Evolutionary conservation across 2,329 filamentous ascomycete species (phyloP).

Genomic region (Boeremia lycopersici): DNA sequence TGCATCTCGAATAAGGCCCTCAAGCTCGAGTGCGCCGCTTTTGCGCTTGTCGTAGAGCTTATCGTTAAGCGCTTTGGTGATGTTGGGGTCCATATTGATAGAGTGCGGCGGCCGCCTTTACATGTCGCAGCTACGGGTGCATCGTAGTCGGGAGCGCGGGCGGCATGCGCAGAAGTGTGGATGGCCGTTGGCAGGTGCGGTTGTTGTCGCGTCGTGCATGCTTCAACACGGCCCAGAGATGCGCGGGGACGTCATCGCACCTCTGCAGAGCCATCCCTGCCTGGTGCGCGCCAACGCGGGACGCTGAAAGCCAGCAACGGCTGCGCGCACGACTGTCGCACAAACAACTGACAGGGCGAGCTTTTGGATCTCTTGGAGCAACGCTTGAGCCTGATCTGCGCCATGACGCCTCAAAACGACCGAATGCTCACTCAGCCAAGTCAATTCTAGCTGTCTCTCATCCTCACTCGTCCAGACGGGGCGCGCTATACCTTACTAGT

Average conservation of each 20-base stretch:
- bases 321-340: conserved; percentile 3
- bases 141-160: conserved; percentile 3
- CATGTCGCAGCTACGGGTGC: conserved; percentile 29
- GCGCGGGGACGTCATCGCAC: conserved; percentile 14
- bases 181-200: conserved; percentile 12
- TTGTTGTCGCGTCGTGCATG: conserved; percentile 17
- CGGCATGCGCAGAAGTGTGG: conserved; percentile 1
- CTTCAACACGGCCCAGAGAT: conserved; percentile 1
- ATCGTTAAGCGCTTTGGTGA: conserved; percentile 91
- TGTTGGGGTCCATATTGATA: conserved; percentile 77
- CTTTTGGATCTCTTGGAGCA: neutral
- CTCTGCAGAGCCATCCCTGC: conserved; percentile 8
- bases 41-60: conserved; percentile 99
- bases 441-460: conserved; percentile 12
- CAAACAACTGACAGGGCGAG: neutral
- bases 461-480: conserved; percentile 16
- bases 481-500: conserved; percentile 19
- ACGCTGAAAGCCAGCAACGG: conserved; percentile 5
- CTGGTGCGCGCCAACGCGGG: conserved; percentile 4
- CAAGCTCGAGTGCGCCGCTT: conserved; percentile 91
- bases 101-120: conserved; percentile 27
- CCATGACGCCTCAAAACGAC: conserved; percentile 18
- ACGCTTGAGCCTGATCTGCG: conserved; percentile 5
- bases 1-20: conserved; percentile 86
- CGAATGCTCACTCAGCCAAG: conserved; percentile 8